Evolutionary conservation across 176 grass and related monocot genomes (phyloP).

Genomic region (Musa beccarii): DNA sequence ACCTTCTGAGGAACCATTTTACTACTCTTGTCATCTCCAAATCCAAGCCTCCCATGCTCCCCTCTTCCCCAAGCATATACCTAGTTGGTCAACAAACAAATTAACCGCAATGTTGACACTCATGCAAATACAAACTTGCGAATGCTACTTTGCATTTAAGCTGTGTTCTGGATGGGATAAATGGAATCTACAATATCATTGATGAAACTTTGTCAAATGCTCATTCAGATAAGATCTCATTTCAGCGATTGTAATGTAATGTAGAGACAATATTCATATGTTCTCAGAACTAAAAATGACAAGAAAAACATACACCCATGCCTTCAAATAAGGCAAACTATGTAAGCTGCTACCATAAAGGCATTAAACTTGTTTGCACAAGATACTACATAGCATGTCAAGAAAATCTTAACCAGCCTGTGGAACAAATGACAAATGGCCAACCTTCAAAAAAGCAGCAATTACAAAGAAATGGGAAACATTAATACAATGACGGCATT

Average conservation of each 20-base stretch:
- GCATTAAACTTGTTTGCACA: not conserved
- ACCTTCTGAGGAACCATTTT: constrained; percentile 94
- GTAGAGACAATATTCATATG: not conserved
- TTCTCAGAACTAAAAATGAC: not conserved
- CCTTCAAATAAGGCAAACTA: not conserved
- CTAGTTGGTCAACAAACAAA: constrained; percentile 29
- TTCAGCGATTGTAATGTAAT: not conserved
- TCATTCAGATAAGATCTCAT: not conserved
- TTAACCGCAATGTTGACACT: not conserved
- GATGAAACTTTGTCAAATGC: not conserved
- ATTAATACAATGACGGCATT: too few relatives aligned
- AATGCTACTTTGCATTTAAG: not conserved
- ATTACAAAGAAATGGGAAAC: too few relatives aligned
- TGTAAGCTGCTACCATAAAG: not conserved
- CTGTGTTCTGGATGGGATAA: not conserved
- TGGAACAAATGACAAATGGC: too few relatives aligned
- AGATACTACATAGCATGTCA: not conserved
- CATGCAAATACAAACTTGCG: not conserved
- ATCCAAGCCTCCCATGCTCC: constrained; percentile 94
- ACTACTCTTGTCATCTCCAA: constrained; percentile 99
- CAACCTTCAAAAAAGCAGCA: too few relatives aligned
- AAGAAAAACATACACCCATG: too few relatives aligned
- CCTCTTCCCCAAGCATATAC: constrained; percentile 99
- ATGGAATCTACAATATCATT: not conserved
- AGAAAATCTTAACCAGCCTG: too few relatives aligned